Conservation (phyloP, 345 rosid species). For the Cardamine occulta region DNA sequence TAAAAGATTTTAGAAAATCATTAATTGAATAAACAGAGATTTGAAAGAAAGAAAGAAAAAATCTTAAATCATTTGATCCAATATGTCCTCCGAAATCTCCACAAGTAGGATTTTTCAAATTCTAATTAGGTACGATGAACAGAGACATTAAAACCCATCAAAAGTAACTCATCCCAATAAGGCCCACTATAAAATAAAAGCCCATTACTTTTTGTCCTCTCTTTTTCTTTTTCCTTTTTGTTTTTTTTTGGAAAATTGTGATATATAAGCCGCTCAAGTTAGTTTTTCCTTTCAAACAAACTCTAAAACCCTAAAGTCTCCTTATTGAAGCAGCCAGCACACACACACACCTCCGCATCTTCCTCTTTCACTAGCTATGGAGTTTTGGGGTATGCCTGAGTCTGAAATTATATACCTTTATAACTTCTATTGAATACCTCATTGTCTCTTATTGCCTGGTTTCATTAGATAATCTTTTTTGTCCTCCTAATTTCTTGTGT, state of each 20-base stretch:
- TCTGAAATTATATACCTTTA: neutral
- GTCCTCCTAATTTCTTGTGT: no score
- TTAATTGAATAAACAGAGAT: no score
- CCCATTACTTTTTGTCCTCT: neutral
- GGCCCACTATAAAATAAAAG: neutral
- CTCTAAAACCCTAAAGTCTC: conserved; percentile 27
- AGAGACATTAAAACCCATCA: no score
- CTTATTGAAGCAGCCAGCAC: conserved; percentile 31
- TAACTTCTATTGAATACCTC: neutral
- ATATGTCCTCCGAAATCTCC: no score
- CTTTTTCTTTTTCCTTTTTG: neutral
- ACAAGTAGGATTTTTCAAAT: no score
- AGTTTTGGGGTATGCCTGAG: conserved; percentile 39
- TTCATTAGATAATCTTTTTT: neutral
- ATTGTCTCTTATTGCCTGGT: neutral
- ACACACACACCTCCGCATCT: neutral
- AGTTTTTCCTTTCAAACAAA: neutral
- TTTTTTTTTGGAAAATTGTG: neutral
- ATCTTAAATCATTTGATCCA: no score
- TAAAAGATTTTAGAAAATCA: no score
- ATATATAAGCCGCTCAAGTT: neutral
- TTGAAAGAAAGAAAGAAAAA: no score
- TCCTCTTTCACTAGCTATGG: conserved; percentile 31
- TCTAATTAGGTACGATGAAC: no score
- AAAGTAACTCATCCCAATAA: no score